These are phyloP conservation scores for Cyclocybe cylindracea DNA, from an alignment of 768 basidiomycete species.

Conservation along the genomic window DNA sequence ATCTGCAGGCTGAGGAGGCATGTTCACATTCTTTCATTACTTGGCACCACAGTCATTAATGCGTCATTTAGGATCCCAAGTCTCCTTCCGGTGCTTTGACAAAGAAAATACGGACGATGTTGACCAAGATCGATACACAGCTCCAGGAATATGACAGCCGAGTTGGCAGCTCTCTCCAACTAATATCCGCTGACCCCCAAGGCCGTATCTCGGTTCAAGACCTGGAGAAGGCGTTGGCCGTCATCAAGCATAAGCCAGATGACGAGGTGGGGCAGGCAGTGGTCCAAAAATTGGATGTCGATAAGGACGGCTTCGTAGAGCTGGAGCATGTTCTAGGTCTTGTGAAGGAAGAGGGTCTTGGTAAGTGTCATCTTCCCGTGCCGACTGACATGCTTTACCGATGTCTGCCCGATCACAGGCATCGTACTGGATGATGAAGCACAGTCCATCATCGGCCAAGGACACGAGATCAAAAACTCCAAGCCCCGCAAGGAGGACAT, in stretches of 20 bases:
- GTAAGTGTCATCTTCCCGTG: constrained; percentile 35
- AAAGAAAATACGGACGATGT: constrained; percentile 94
- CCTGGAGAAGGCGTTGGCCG: constrained; percentile 85
- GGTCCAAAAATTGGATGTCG: constrained; percentile 92
- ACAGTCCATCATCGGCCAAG: constrained; percentile 79
- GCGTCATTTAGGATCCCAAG: constrained; percentile 59
- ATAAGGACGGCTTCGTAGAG: constrained; percentile 94
- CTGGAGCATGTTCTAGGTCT: constrained; percentile 91
- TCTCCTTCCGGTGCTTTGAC: constrained; percentile 86
- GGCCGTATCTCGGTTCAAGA: constrained; percentile 90
- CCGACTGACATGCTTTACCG: background rate
- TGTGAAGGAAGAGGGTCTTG: constrained; percentile 85
- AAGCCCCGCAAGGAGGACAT: constrained; percentile 96
- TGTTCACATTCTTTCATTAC: constrained; percentile 3
- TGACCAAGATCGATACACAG: constrained; percentile 93
- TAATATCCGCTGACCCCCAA: constrained; percentile 82
- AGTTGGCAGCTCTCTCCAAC: constrained; percentile 81
- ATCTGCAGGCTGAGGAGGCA: constrained; percentile 86
- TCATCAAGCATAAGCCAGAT: constrained; percentile 92
- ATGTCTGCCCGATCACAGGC: constrained; percentile 39
- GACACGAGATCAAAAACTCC: constrained; percentile 76
- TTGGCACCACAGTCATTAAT: background rate
- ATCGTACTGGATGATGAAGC: constrained; percentile 86
- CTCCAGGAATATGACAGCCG: constrained; percentile 89
- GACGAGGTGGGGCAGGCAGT: constrained; percentile 87